Evolutionary conservation across 768 basidiomycete species (phyloP), one percentile per base, ranked within the genome.

Genomic region (Boletus reticuloceps): DNA sequence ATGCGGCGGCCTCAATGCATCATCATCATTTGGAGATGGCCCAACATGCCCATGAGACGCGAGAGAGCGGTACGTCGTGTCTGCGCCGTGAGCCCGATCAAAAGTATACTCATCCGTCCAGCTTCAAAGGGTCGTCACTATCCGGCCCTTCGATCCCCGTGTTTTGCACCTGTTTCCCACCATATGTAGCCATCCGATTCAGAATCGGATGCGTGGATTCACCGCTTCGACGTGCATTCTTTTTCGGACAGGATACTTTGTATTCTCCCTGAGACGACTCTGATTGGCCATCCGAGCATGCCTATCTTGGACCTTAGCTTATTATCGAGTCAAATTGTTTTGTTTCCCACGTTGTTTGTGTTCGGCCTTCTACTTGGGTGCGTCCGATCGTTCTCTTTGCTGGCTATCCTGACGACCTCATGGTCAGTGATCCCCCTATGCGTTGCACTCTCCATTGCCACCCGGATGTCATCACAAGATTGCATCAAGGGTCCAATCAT

Each of bases 171-270:
- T 13, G 12, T 36, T 11, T 36, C 14, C 34, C 34, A 36, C 14
- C 22, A 22, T 12, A 20, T 8, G 22, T 32, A 48, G 50, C 50
- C 47, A 45, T 57, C 53, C 17, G 9, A 20, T 62, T 53, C 42
- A 29, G 59, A 61, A 56, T 40, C 34, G 13, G 37, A 29, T 10
- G 16, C 2, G 12, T 31, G 41, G 59, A 60, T 62, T 38, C 59
- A 38, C 50, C 4, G 40, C 46, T 53, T 59, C 58, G 40, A 6
- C 11, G 32, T 14, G 32, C 36, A 20, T 38, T 25, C 37, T 8
- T 36, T 34, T 29, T 34, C 55, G 34, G 13, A 8, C 10, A 16
- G 48, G 12, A 22, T 38, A n/a, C 47, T 9, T 52, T 27, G 36
- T 54, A 43, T 59, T 47, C 22, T 38, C 31, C 7, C 40, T 9